A percentile compares a stretch with the other conserved stretches of the same genome.
phyloP scores from a whole-genome alignment of 2,329 filamentous ascomycete genomes.

The Fusarium globosum region DNA sequence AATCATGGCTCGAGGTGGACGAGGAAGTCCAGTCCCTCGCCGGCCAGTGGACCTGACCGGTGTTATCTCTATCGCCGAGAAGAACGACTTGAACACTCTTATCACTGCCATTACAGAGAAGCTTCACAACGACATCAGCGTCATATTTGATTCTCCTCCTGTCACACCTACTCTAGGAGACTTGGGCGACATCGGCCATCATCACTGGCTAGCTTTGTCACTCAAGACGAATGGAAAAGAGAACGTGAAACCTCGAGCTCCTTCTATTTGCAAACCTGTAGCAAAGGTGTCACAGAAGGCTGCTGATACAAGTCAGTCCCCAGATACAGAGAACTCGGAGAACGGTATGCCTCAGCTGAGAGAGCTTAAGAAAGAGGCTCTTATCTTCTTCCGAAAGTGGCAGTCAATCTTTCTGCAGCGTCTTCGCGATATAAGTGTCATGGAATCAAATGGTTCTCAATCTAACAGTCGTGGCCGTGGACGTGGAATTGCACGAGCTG shows the following conservation, averaged over 20 bases:
- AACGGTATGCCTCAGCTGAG: slow-evolving; percentile 60
- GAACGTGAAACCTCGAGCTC: slow-evolving; percentile 10
- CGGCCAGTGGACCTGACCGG: slow-evolving; percentile 64
- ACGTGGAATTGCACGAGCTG: slow-evolving; percentile 47
- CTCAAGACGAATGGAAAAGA: slow-evolving; percentile 46
- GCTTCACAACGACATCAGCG: slow-evolving; percentile 64
- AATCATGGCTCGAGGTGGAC: slow-evolving; percentile 55
- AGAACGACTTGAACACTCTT: slow-evolving; percentile 63
- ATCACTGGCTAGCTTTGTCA: slow-evolving; percentile 52
- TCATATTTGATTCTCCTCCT: slow-evolving; percentile 62
- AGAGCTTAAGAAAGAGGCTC: slow-evolving; percentile 75
- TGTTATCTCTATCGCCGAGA: slow-evolving; percentile 60
- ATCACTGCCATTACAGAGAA: slow-evolving; percentile 64
- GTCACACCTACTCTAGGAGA: slow-evolving; percentile 47
- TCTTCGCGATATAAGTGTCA: slow-evolving; percentile 73
- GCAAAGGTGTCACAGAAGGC: slow-evolving; percentile 34
- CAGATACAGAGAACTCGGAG: slow-evolving; percentile 49
- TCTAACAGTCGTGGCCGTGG: slow-evolving; percentile 50
- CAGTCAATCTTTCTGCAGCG: slow-evolving; percentile 75
- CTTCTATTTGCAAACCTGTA: slow-evolving; percentile 9
- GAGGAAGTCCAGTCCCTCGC: slow-evolving; percentile 50
- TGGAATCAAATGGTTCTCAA: slow-evolving; percentile 50
- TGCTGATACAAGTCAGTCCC: slow-evolving; percentile 44
- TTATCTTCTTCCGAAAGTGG: slow-evolving; percentile 85
- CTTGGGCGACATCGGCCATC: slow-evolving; percentile 46